Evolutionary conservation across 257 asterid species (phyloP), one percentile per base, ranked within the genome.

Genomic region (Solanum raphanifolium): DNA sequence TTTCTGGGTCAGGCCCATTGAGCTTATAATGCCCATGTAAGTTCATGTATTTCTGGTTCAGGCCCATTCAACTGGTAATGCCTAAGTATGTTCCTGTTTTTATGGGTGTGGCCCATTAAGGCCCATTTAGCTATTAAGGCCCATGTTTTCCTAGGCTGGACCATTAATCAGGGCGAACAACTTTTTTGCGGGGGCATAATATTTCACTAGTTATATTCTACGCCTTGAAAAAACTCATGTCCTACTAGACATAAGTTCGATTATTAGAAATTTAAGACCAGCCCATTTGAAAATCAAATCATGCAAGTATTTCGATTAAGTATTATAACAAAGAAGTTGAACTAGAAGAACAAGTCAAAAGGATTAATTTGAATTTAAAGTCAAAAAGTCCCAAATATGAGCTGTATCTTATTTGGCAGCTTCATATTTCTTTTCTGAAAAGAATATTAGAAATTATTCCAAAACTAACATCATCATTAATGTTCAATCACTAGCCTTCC

Each of bases 401-500:
- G 85, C 27, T 81, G 85, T 81, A 74, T 74, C 20, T 74, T 20
- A 15, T 74, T 29, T 81, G 85, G 29, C 85, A 81, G 39, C 41
- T 81, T 46, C 13, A 81, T 79, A 29, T 65, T 81, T 15, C 29
- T 46, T 27, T 43, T 48, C 1, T 18, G 38, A 11, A 81, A 81
- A 81, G 27, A 81, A 46, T 41, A 78, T 81, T 29, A 46, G 66
- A 46, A 43, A 81, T 46, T 81, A 81, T 66, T 78, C 85, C 39
- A 52, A 74, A 89, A 89, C 73, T 48, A 84, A 87, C 88, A 34
- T 83, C 89, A 84, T 76, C 90, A 89, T 87, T 87, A 87, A 27
- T 39, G 21, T 81, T 9, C n/a, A 81, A 46, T 81, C 29, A 81
- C 68, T 81, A 46, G 6, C 9, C 20, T 81, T 46, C 29, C 41